These are phyloP conservation scores for Aspergillus incahuasiensis DNA, from an alignment of 495 filamentous ascomycete species.

Conservation along the genomic window DNA sequence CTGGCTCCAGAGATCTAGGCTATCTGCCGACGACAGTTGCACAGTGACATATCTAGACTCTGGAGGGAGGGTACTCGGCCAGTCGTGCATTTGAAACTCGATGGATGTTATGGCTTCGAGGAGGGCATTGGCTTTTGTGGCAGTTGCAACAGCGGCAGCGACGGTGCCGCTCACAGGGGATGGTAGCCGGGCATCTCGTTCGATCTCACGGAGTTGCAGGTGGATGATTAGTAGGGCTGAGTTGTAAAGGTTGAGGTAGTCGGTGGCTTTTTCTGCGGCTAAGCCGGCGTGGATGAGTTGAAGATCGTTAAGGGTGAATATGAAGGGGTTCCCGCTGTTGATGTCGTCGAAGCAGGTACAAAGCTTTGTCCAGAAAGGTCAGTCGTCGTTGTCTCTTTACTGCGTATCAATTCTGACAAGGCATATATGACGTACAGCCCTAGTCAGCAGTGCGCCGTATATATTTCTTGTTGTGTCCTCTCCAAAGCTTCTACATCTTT, in stretches of 20 bases:
- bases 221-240: constrained; percentile 4
- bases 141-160: not conserved
- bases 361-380: not conserved
- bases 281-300: not conserved
- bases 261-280: not conserved
- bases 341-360: constrained; percentile 5
- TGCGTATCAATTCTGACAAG: not conserved
- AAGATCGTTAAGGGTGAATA: constrained; percentile 7
- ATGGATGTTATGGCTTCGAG: not conserved
- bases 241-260: constrained; percentile 1
- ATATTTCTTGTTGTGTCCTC: constrained; percentile 1
- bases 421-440: not conserved
- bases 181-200: not conserved
- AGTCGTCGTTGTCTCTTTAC: not conserved
- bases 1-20: not conserved
- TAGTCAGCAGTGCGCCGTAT: constrained; percentile 1
- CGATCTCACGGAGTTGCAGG: not conserved
- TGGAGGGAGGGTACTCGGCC: not conserved
- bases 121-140: not conserved
- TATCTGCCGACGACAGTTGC: not conserved
- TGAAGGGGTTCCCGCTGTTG: not conserved
- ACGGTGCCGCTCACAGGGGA: not conserved
- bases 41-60: constrained; percentile 2
- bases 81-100: not conserved
- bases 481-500: not conserved